These are phyloP conservation scores for Lobulomyces angularis DNA, from an alignment of 192 early-diverging fungal species.

Conservation along the genomic window DNA sequence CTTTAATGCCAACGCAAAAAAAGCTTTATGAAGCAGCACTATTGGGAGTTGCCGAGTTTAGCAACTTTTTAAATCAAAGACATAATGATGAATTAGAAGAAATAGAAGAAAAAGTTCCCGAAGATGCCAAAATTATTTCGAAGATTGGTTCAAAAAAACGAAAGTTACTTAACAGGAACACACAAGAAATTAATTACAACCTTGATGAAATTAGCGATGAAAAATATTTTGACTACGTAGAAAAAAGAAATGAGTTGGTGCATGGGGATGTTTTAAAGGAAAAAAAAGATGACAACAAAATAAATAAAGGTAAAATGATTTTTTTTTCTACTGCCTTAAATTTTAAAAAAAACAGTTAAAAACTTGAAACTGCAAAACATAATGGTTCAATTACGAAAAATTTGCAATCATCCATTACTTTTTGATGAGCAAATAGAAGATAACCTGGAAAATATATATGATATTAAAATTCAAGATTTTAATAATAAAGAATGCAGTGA, in stretches of 20 bases:
- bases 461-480: neutral
- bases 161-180: too few relatives aligned
- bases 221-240: slow-evolving; percentile 1
- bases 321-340: too few relatives aligned
- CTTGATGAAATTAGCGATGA: too few relatives aligned
- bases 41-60: slow-evolving; percentile 40
- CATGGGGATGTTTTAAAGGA: neutral
- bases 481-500: neutral
- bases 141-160: too few relatives aligned
- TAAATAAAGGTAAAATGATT: too few relatives aligned
- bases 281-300: neutral
- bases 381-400: slow-evolving; percentile 83
- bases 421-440: slow-evolving; percentile 68
- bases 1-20: slow-evolving; percentile 56
- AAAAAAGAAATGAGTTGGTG: slow-evolving; percentile 2
- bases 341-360: slow-evolving; percentile 4
- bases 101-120: neutral
- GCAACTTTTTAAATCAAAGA: slow-evolving; percentile 46
- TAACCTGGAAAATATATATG: slow-evolving; percentile 10
- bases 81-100: slow-evolving; percentile 13
- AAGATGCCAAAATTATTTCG: too few relatives aligned
- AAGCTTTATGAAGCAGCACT: slow-evolving; percentile 60
- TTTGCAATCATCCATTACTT: slow-evolving; percentile 93
- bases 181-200: too few relatives aligned
- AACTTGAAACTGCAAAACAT: slow-evolving; percentile 30